phyloP scores from a whole-genome alignment of 2,329 filamentous ascomycete species.

The Fonsecaea erecta region DNA sequence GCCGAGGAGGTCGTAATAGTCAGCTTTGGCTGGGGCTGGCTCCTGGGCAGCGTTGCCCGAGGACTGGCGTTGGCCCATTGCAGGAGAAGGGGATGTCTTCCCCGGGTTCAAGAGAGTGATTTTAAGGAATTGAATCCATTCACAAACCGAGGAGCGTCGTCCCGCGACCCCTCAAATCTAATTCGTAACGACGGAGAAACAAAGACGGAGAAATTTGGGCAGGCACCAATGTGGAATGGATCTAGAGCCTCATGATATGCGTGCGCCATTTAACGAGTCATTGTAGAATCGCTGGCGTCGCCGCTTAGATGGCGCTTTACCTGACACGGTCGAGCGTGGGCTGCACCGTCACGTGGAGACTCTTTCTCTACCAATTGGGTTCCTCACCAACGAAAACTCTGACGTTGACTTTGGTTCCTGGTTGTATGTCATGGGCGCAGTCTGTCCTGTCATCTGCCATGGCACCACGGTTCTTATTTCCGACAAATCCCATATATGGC shows the following conservation, averaged over 20 bases:
- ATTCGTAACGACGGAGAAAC: too few species aligned
- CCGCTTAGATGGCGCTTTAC: background rate
- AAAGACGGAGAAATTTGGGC: background rate
- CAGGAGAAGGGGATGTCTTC: background rate
- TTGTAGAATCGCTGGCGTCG: too few species aligned
- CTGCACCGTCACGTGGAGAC: background rate
- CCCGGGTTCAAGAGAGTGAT: background rate
- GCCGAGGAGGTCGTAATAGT: constrained; percentile 76
- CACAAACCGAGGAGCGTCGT: background rate
- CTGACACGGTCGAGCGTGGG: background rate
- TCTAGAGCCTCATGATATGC: background rate
- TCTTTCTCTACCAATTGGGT: background rate
- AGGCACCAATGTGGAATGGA: constrained; percentile 6
- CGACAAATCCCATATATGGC: constrained; percentile 2
- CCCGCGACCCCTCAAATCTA: background rate
- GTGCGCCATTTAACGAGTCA: background rate
- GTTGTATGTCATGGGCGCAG: too few species aligned
- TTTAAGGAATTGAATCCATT: background rate
- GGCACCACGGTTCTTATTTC: background rate
- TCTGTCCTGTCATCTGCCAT: background rate
- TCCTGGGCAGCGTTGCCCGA: constrained; percentile 38
- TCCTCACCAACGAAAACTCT: background rate
- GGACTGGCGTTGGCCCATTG: constrained; percentile 54
- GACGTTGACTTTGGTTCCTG: background rate
- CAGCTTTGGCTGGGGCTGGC: constrained; percentile 41